These are phyloP conservation scores for Tripidium arundinaceum DNA, from an alignment of 202 grass and related monocot species.

Conservation along the genomic window DNA sequence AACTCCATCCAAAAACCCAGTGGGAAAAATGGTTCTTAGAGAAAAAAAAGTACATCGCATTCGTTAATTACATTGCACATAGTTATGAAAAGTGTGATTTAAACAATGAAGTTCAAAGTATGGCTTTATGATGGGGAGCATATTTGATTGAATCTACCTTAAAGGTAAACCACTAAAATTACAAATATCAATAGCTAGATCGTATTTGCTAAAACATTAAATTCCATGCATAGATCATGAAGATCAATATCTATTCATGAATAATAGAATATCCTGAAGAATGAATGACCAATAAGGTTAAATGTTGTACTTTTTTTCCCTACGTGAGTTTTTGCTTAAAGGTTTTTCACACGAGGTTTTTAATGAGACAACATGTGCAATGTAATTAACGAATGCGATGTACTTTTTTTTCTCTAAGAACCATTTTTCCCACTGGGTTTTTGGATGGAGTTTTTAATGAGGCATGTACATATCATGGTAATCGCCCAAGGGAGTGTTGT, in stretches of 20 bases:
- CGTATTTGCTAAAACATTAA: too few species aligned
- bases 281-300: too few species aligned
- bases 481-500: not conserved
- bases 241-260: too few species aligned
- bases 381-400: not conserved
- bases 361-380: not conserved
- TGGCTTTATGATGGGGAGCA: too few species aligned
- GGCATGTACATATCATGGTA: not conserved
- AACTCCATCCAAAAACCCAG: not conserved
- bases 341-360: not conserved
- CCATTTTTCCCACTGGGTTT: not conserved
- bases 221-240: too few species aligned
- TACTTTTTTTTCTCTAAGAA: not conserved
- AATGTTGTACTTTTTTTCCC: not conserved
- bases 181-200: too few species aligned
- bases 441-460: not conserved
- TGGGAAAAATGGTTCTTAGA: not conserved
- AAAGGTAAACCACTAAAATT: too few species aligned
- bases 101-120: too few species aligned
- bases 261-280: not conserved
- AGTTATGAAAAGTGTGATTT: too few species aligned
- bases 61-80: not conserved
- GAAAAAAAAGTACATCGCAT: not conserved
- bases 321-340: not conserved
- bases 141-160: too few species aligned